A percentile compares a stretch with the other conserved stretches of the same genome.
These are phyloP conservation scores for Taphrina flavorubra DNA, from an alignment of 1,139 yeast genomes.

Conservation along the genomic window DNA sequence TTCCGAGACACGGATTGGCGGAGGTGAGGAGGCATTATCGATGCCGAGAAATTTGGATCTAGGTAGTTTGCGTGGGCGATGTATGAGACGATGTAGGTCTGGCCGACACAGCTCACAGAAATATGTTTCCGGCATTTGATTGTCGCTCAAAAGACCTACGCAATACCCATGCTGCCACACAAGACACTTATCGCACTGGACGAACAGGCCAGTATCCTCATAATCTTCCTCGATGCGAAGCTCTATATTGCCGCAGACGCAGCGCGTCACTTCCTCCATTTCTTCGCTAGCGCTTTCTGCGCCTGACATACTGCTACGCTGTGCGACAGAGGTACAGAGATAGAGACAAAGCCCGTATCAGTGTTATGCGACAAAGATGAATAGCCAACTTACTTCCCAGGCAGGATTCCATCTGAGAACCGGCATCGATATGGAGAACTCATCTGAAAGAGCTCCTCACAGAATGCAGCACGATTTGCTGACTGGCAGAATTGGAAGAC, in stretches of 20 bases:
- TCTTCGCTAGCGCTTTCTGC: slow-evolving; percentile 33
- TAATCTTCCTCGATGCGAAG: slow-evolving; percentile 58
- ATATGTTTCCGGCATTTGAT: slow-evolving; percentile 58
- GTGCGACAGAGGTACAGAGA: no score
- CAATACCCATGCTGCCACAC: slow-evolving; percentile 88
- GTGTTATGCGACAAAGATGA: no score
- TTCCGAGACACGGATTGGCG: background rate
- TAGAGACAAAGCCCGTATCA: no score
- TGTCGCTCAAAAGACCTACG: slow-evolving; percentile 57
- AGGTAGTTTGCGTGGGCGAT: slow-evolving; percentile 22
- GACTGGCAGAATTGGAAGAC: slow-evolving; percentile 11
- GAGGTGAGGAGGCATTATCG: slow-evolving; percentile 19
- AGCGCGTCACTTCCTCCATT: slow-evolving; percentile 57
- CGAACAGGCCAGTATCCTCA: slow-evolving; percentile 63
- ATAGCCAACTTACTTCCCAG: no score
- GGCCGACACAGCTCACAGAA: slow-evolving; percentile 62
- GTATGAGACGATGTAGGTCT: slow-evolving; percentile 50
- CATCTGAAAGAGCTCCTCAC: slow-evolving; percentile 6
- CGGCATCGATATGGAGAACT: background rate
- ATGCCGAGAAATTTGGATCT: slow-evolving; percentile 23
- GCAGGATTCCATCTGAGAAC: no score
- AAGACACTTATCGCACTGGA: slow-evolving; percentile 76
- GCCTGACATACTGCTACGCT: slow-evolving; percentile 2
- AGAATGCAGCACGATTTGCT: slow-evolving; percentile 1
- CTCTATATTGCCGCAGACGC: slow-evolving; percentile 64